Percentiles rank a stretch among this genome's conserved stretches.
These are phyloP conservation scores for Punica granatum DNA, from an alignment of 345 rosid species.

Conservation along the genomic window DNA sequence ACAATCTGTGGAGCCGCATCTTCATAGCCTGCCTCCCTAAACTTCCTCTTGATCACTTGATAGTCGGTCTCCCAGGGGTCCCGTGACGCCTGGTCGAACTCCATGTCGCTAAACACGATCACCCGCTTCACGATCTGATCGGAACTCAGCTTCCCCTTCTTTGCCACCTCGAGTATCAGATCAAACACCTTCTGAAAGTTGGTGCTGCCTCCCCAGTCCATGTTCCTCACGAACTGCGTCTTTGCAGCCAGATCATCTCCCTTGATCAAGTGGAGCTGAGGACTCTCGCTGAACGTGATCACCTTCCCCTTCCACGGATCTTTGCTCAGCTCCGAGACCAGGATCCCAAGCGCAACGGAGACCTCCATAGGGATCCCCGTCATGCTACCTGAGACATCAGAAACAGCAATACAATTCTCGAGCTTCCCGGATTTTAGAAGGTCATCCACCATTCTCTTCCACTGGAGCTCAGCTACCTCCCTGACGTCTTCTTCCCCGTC, in stretches of 20 bases:
- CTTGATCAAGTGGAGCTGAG: constrained; percentile 25
- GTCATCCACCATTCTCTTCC: constrained; percentile 66
- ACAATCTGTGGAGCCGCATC: constrained; percentile 44
- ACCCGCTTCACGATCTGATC: constrained; percentile 51
- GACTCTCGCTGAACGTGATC: constrained; percentile 39
- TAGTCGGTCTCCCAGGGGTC: constrained; percentile 45
- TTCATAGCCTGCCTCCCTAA: constrained; percentile 34
- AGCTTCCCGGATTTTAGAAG: constrained; percentile 31
- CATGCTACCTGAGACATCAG: constrained; percentile 66
- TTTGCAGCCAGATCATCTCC: constrained; percentile 26
- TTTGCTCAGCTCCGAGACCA: constrained; percentile 39
- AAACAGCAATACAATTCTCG: constrained; percentile 44
- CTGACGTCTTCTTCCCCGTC: constrained; percentile 29
- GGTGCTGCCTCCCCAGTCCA: constrained; percentile 27
- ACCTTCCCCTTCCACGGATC: constrained; percentile 68
- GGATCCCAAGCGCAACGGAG: constrained; percentile 44
- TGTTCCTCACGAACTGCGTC: constrained; percentile 27
- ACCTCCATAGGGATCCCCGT: constrained; percentile 38
- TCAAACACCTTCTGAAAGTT: constrained; percentile 50
- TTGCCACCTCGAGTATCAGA: constrained; percentile 40
- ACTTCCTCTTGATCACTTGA: constrained; percentile 34
- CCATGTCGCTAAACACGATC: constrained; percentile 71
- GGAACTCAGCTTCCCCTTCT: constrained; percentile 26
- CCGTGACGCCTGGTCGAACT: constrained; percentile 34
- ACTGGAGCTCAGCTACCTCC: constrained; percentile 44